A percentile compares a stretch with the other conserved stretches of the same genome.
Evolutionary conservation across 2,329 filamentous ascomycete species (phyloP).

Genomic region (Emericellopsis atlantica): DNA sequence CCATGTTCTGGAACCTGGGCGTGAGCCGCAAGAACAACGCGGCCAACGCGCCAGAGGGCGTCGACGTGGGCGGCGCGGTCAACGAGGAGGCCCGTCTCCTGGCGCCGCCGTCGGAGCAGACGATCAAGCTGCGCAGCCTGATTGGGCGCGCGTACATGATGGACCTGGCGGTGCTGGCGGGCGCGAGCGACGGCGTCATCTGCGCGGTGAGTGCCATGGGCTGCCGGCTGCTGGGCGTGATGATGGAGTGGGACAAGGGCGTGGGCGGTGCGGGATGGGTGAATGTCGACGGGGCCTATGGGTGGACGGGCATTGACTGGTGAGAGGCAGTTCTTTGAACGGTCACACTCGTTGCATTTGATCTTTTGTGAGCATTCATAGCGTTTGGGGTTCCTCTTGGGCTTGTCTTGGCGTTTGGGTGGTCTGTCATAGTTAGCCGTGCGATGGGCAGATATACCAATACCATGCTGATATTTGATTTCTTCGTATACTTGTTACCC

Average conservation of each 20-base stretch:
- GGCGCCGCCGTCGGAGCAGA: slow-evolving; percentile 30
- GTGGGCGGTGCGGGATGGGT: slow-evolving; percentile 52
- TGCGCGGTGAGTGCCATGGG: slow-evolving; percentile 64
- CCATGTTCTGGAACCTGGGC: slow-evolving; percentile 72
- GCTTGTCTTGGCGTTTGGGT: too few species aligned
- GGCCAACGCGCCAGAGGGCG: slow-evolving; percentile 16
- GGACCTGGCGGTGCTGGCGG: slow-evolving; percentile 62
- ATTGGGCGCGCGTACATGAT: slow-evolving; percentile 73
- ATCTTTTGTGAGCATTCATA: too few species aligned
- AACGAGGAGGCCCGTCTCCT: slow-evolving; percentile 11
- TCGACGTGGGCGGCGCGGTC: slow-evolving; percentile 8
- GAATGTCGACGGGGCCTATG: slow-evolving; percentile 64
- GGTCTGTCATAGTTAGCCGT: too few species aligned
- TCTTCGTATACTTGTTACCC: too few species aligned
- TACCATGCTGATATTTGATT: too few species aligned
- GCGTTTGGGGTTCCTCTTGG: too few species aligned
- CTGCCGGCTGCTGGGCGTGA: slow-evolving; percentile 67
- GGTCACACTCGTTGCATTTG: too few species aligned
- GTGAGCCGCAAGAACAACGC: slow-evolving; percentile 26
- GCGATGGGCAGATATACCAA: too few species aligned
- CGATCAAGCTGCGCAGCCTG: slow-evolving; percentile 57
- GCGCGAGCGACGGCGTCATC: slow-evolving; percentile 56
- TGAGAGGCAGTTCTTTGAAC: slow-evolving; percentile 5
- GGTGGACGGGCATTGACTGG: slow-evolving; percentile 40
- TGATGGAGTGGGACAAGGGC: slow-evolving; percentile 72